Evolutionary conservation across 2,329 filamentous ascomycete species (phyloP), one percentile per base, ranked within the genome.

Genomic region (Stachybotrys chlorohalonatus): DNA sequence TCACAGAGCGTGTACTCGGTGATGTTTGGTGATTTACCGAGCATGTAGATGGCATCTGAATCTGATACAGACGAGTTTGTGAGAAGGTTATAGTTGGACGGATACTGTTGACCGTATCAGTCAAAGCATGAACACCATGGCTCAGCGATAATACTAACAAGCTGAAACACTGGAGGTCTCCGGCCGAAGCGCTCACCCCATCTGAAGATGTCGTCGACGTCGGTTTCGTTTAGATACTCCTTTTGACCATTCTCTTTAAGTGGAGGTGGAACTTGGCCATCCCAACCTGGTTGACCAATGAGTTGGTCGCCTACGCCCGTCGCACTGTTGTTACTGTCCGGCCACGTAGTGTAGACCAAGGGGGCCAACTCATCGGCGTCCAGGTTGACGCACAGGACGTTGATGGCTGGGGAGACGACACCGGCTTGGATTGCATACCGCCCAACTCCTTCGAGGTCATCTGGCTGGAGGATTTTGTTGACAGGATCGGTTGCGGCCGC

Each of bases 341-440:
- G 79, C 85, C 85, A 91, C 2, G 68, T 58, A 0, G 75, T 75
- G 57, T 86, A 90, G 0, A 92, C 73, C 1, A 92, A 68, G 0
- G 87, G 87, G 0, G 64, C 67, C 1, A 93, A 68, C 53, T 90
- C 86, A 0, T 74, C 62, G 17, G 66, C 55, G 0, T 76, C 75
- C 74, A 91, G 75, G 47, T 87, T 87, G 1, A 80, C 85, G 60
- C 89, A 94, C 36, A 91, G 68, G 0, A 89, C 85, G 58, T 92
- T 90, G 49, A 92, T 69, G 0, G 80, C 76, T 0, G 89, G 88
- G 0, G 84, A 87, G 0, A 86, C 81, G 0, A 90, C 85, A 0
- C 86, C 84, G 0, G 88, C 89, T 13, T 75, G 71, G 3, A 93
- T 73, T 3, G 74, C 75, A 66, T 90, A 92, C 51, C 85, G 80